A percentile compares a stretch with the other conserved stretches of the same genome.
Evolutionary conservation across 2,329 filamentous ascomycete genomes (phyloP).

Genomic region (Septoria linicola): DNA sequence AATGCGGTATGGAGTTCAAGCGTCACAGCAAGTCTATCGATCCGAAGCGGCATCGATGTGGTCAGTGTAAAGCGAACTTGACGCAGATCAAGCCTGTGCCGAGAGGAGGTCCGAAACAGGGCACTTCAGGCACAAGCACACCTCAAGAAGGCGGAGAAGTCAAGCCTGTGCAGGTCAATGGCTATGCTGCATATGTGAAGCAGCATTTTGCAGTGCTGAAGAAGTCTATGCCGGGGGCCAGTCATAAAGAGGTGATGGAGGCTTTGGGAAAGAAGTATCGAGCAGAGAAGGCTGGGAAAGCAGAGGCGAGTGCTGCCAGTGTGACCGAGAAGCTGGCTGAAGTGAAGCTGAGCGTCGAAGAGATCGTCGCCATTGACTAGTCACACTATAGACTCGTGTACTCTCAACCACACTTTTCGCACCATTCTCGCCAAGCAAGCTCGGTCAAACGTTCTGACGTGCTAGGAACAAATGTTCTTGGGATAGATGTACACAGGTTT

Average conservation of each 20-base stretch:
- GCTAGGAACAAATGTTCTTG: too few species aligned
- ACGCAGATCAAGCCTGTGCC: conserved; percentile 79
- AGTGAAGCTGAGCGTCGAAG: conserved; percentile 20
- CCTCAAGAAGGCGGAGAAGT: not conserved
- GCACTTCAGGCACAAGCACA: too few species aligned
- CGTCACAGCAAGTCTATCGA: conserved; percentile 86
- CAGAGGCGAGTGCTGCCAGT: not conserved
- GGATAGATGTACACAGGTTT: too few species aligned
- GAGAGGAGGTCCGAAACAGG: conserved; percentile 37
- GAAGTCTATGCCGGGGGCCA: conserved; percentile 53
- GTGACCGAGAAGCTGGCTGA: conserved; percentile 17
- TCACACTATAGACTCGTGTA: too few species aligned
- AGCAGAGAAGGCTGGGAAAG: conserved; percentile 44
- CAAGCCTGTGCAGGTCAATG: conserved; percentile 37
- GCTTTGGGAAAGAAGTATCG: conserved; percentile 63
- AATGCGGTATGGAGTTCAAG: conserved; percentile 71
- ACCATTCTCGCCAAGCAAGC: too few species aligned
- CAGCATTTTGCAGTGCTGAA: conserved; percentile 64
- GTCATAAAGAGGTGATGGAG: conserved; percentile 69
- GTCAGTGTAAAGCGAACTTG: conserved; percentile 66
- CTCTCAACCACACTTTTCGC: too few species aligned
- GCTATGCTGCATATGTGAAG: conserved; percentile 63
- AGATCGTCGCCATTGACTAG: conserved; percentile 20
- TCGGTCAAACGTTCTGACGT: too few species aligned
- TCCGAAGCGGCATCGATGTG: conserved; percentile 68